Base-by-base conservation (phyloP, 306 rosid genomes). In the Rosa chinensis region DNA sequence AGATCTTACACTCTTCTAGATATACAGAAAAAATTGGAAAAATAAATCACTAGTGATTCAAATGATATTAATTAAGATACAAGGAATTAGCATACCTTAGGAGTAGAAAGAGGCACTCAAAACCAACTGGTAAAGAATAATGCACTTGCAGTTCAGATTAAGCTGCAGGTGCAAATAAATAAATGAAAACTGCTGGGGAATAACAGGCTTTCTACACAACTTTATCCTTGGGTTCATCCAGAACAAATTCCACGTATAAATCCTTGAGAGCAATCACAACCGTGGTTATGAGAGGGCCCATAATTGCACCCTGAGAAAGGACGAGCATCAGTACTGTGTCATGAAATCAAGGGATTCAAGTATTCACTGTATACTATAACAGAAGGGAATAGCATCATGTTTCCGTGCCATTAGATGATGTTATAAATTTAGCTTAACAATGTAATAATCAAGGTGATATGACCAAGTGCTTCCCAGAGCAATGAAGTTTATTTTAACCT, bases 231-330 rank as follows among this genome's bases (percentile, higher is more conserved):
- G 77, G 87, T 82, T 89, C 92, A 10, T 80, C 90, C 69, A 95
- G 83, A 73, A 95, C 97, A 90, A 95, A 95, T 77, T 95, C 99
- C 43, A 91, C 89, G 67, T 95, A 92, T 83, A 95, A 84, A 87
- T 91, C 97, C 85, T 92, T 92, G 21, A 95, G 82, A 74, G 98
- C 99, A 68, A 92, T 92, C 89, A 95, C 89, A 8, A 95, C 97
- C 10, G 99, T 95, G 3, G 99, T 92, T 77, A 95, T 91, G 80
- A 92, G 88, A 35, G 99, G 99, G n/a, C 98, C 99, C 97, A 95
- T 92, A 47, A 95, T 95, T 39, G 99, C 99, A 21, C 99, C 99
- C 99, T 95, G 86, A 43, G 9, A 68, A 58, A 3, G 21, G 5
- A 66, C 8, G 50, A 61, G 12, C 56, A 79, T 66, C 50, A 39